Conservation (phyloP, 1,139 yeast species). For the Lodderomyces parapsilosis region DNA sequence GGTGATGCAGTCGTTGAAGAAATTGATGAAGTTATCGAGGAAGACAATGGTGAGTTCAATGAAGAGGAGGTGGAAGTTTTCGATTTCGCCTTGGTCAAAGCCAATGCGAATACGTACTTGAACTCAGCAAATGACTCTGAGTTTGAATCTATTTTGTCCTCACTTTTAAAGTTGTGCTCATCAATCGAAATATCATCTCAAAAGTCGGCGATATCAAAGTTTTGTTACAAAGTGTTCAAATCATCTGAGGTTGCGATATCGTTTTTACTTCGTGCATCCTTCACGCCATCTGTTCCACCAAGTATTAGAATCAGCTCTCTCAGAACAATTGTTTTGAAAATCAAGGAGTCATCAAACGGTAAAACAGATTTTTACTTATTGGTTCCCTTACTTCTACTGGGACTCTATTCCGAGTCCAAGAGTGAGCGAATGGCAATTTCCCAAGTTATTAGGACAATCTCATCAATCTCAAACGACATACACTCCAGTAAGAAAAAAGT, state of each 20-base stretch:
- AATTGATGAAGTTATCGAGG: constrained; percentile 12
- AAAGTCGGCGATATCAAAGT: constrained; percentile 18
- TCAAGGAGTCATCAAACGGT: constrained; percentile 32
- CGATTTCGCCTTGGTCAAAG: constrained; percentile 20
- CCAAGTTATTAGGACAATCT: constrained; percentile 23
- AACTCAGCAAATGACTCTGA: constrained; percentile 36
- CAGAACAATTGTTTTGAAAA: constrained; percentile 31
- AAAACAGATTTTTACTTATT: constrained; percentile 31
- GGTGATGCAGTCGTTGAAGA: constrained; percentile 10
- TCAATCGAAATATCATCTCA: constrained; percentile 15
- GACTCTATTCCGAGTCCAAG: constrained; percentile 30
- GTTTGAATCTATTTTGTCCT: constrained; percentile 20
- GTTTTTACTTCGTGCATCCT: constrained; percentile 56
- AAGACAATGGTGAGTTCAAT: neutral
- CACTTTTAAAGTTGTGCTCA: constrained; percentile 18
- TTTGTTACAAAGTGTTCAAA: constrained; percentile 23
- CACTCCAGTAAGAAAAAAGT: constrained; percentile 22
- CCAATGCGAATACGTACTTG: constrained; percentile 38
- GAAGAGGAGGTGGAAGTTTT: constrained; percentile 7
- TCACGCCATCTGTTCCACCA: constrained; percentile 57
- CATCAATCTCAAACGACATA: constrained; percentile 18
- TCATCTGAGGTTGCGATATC: constrained; percentile 44
- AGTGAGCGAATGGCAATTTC: constrained; percentile 28
- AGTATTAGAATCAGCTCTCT: constrained; percentile 52
- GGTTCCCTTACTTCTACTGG: constrained; percentile 37